Evolutionary conservation across 2,329 filamentous ascomycete species (phyloP).

Genomic region (Sporothrix luriei): DNA sequence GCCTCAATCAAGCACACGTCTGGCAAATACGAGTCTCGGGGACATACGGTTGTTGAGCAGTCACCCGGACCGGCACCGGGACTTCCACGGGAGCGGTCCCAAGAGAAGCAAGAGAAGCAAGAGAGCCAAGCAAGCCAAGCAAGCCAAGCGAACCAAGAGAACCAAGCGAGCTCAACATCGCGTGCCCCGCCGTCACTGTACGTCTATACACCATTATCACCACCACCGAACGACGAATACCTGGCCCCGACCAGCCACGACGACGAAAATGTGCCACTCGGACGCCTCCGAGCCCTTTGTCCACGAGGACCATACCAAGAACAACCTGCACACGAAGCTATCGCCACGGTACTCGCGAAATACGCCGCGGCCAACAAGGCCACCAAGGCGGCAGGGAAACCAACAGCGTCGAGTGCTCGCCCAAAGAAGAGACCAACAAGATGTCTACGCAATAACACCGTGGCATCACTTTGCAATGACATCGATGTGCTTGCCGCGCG

Average conservation of each 20-base stretch:
- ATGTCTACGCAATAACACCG: background rate
- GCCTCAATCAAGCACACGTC: too few relatives aligned
- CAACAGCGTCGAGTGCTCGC: background rate
- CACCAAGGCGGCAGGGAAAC: background rate
- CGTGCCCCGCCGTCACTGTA: too few relatives aligned
- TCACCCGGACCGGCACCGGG: too few relatives aligned
- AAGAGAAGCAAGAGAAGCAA: too few relatives aligned
- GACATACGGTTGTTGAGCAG: too few relatives aligned
- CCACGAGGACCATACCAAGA: background rate
- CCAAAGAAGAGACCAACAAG: background rate
- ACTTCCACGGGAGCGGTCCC: too few relatives aligned
- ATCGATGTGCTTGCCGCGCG: conserved; percentile 1
- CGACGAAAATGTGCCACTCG: conserved; percentile 16
- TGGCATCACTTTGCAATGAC: background rate
- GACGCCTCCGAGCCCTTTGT: conserved; percentile 26
- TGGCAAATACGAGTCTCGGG: too few relatives aligned
- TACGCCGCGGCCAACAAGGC: background rate
- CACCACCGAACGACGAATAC: background rate
- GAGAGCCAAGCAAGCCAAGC: too few relatives aligned
- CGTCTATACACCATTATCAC: too few relatives aligned
- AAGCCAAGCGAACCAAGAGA: too few relatives aligned
- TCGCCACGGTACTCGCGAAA: background rate
- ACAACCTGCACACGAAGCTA: background rate
- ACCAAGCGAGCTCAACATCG: too few relatives aligned
- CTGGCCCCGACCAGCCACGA: background rate